Conservation (phyloP, 2,329 filamentous ascomycete genomes). For the Diaporthe ilicicola region DNA sequence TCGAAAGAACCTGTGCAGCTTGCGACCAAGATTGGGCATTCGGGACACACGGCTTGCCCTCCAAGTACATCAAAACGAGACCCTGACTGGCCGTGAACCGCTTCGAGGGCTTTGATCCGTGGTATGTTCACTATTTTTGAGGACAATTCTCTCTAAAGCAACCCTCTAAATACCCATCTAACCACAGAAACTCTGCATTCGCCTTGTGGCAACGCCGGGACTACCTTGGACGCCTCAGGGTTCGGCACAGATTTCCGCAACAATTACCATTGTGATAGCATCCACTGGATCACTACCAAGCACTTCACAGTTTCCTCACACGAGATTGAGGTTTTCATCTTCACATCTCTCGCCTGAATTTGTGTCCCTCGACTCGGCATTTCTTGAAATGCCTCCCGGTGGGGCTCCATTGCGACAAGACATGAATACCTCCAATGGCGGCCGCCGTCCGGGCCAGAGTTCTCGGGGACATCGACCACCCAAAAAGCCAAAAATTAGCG, state of each 20-base stretch:
- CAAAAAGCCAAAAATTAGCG: constrained; percentile 18
- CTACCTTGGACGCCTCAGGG: not conserved
- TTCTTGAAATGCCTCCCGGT: not conserved
- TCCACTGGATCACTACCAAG: not conserved
- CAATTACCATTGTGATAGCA: not conserved
- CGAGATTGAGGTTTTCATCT: no score
- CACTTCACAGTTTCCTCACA: not conserved
- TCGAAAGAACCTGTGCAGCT: not conserved
- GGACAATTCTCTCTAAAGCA: not conserved
- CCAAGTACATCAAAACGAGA: not conserved
- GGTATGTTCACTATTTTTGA: no score
- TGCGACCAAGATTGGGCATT: no score
- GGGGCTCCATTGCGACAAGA: not conserved
- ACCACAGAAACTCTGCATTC: not conserved
- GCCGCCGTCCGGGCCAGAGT: constrained; percentile 6
- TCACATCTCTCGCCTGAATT: not conserved
- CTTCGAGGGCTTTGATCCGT: not conserved
- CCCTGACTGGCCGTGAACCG: no score
- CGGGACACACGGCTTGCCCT: not conserved
- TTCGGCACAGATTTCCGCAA: no score
- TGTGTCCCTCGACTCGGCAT: not conserved
- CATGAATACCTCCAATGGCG: constrained; percentile 1
- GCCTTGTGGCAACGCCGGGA: no score
- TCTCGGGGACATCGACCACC: not conserved
- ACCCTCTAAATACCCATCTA: not conserved